Conservation (phyloP, 2,329 filamentous ascomycete species). For the Colletotrichum musicola region DNA sequence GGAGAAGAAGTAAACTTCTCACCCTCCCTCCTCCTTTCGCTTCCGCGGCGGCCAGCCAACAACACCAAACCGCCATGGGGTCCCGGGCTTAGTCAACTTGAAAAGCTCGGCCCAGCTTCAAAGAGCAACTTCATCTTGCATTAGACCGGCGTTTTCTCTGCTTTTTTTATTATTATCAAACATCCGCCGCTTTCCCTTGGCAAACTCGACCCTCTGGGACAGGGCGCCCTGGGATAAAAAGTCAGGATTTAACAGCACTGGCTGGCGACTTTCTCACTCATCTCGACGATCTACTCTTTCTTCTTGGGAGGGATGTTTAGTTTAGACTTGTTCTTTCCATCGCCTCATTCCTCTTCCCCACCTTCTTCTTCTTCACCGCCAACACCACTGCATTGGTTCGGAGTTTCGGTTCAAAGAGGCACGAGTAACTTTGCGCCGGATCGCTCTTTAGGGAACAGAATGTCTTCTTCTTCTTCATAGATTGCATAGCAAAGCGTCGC, state of each 20-base stretch:
- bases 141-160: conserved; percentile 33
- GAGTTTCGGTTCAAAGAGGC: conserved; percentile 7
- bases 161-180: neutral
- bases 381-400: conserved; percentile 25
- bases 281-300: neutral
- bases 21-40: conserved; percentile 13
- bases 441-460: conserved; percentile 2
- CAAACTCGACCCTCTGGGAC: neutral
- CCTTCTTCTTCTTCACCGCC: neutral
- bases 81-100: neutral
- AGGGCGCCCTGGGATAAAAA: neutral
- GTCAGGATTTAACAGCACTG: conserved; percentile 23
- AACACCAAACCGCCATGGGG: neutral
- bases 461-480: neutral
- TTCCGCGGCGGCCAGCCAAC: conserved; percentile 2
- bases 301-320: neutral
- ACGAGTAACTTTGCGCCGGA: conserved; percentile 3
- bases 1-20: conserved; percentile 47
- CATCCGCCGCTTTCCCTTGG: neutral
- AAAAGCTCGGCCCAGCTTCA: neutral
- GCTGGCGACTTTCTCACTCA: conserved; percentile 9
- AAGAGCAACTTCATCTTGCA: conserved; percentile 5
- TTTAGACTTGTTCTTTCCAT: neutral
- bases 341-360: neutral
- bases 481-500: conserved; percentile 13